Conservation (phyloP, 805 yeast genomes). For the Candida pini region DNA sequence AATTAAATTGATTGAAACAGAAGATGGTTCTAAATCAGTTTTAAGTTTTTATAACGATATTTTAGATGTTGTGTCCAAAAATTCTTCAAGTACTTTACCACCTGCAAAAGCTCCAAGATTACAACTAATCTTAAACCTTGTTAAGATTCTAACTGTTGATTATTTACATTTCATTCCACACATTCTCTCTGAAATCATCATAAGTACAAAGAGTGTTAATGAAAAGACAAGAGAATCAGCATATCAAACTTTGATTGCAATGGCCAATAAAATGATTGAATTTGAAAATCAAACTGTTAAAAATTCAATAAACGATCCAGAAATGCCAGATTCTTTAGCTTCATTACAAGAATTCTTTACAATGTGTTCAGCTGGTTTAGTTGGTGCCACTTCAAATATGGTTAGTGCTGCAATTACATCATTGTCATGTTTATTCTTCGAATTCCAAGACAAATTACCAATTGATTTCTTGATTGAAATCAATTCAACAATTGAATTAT, state of each 20-base stretch:
- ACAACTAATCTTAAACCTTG: slow-evolving; percentile 54
- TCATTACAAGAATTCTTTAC: slow-evolving; percentile 79
- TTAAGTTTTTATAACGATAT: slow-evolving; percentile 49
- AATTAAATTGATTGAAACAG: slow-evolving; percentile 63
- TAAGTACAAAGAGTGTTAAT: slow-evolving; percentile 87
- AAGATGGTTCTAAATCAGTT: slow-evolving; percentile 53
- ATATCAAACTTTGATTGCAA: slow-evolving; percentile 64
- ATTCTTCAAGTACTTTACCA: slow-evolving; percentile 53
- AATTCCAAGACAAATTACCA: slow-evolving; percentile 66
- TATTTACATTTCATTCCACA: slow-evolving; percentile 77
- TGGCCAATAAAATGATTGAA: slow-evolving; percentile 72
- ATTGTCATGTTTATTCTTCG: slow-evolving; percentile 78
- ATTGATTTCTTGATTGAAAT: slow-evolving; percentile 62
- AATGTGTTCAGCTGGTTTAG: slow-evolving; percentile 93
- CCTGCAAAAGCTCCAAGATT: slow-evolving; percentile 82
- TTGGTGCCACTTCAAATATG: slow-evolving; percentile 92
- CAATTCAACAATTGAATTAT: slow-evolving; percentile 80
- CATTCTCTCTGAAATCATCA: slow-evolving; percentile 78
- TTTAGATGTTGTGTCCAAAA: slow-evolving; percentile 51
- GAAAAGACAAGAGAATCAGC: slow-evolving; percentile 86
- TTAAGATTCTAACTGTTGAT: slow-evolving; percentile 55
- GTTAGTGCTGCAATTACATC: slow-evolving; percentile 95
- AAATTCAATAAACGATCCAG: slow-evolving; percentile 55
- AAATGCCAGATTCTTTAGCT: slow-evolving; percentile 61
- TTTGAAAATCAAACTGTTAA: slow-evolving; percentile 55